Conservation (phyloP, 345 rosid genomes). For the Boechera retrofracta region DNA sequence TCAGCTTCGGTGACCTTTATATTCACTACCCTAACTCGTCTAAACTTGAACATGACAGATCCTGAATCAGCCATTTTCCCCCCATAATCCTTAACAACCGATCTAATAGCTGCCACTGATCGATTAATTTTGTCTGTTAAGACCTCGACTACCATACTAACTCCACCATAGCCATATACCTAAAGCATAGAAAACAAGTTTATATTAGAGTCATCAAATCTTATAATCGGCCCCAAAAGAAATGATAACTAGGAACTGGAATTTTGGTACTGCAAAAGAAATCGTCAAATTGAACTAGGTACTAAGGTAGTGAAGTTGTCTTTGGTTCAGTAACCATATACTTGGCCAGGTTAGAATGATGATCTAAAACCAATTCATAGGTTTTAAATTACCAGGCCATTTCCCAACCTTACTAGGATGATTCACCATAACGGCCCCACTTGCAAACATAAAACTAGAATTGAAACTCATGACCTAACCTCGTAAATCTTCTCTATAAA, state of each 20-base stretch:
- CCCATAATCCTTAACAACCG: slow-evolving; percentile 84
- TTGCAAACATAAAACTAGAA: slow-evolving; percentile 26
- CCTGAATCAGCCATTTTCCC: slow-evolving; percentile 97
- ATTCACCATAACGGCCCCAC: slow-evolving; percentile 3
- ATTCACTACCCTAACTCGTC: slow-evolving; percentile 75
- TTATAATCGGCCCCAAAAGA: not conserved
- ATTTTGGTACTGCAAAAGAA: not conserved
- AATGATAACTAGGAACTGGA: not conserved
- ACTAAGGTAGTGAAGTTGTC: not conserved
- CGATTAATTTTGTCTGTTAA: slow-evolving; percentile 87
- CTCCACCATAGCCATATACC: slow-evolving; percentile 98
- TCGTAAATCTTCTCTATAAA: slow-evolving; percentile 85
- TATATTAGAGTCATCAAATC: slow-evolving; percentile 24
- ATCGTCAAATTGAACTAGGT: not conserved
- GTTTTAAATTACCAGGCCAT: not conserved
- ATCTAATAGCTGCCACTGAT: slow-evolving; percentile 83
- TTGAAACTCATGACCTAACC: slow-evolving; percentile 50
- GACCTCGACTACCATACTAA: slow-evolving; percentile 88
- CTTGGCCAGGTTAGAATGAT: slow-evolving; percentile 1
- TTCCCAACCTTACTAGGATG: not conserved
- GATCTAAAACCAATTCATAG: not conserved
- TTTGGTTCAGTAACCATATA: slow-evolving; percentile 1
- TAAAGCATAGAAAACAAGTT: slow-evolving; percentile 35
- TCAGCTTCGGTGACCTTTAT: slow-evolving; percentile 74
- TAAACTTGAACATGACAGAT: slow-evolving; percentile 92